These are phyloP conservation scores for Whalleya microplaca DNA, from an alignment of 2,329 filamentous ascomycete species.

Conservation along the genomic window DNA sequence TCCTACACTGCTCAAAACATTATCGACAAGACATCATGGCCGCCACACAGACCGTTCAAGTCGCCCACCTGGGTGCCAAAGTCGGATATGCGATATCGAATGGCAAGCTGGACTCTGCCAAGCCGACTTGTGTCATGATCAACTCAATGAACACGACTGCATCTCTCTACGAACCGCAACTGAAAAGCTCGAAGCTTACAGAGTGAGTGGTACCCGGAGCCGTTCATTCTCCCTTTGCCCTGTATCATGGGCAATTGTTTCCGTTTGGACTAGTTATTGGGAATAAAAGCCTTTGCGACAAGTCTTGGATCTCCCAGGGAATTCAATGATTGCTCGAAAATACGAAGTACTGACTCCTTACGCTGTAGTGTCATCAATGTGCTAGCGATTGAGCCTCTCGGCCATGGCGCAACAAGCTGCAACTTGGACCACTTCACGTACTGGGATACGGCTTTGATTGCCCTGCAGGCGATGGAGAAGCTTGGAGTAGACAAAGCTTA, in stretches of 20 bases:
- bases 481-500: conserved; percentile 53
- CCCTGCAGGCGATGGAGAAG: conserved; percentile 58
- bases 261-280: no score
- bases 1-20: no score
- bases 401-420: conserved; percentile 52
- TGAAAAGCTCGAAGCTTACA: conserved; percentile 44
- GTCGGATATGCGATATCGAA: conserved; percentile 25
- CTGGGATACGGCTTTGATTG: conserved; percentile 59
- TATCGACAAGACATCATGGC: conserved; percentile 11
- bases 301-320: no score
- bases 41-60: conserved; percentile 17
- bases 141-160: conserved; percentile 56
- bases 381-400: conserved; percentile 56
- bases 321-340: no score
- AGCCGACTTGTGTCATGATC: conserved; percentile 55
- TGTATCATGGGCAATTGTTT: no score
- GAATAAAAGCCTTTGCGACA: no score
- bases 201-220: conserved; percentile 5
- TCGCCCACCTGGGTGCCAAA: conserved; percentile 19
- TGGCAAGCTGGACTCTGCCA: conserved; percentile 47
- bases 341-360: no score
- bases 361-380: conserved; percentile 45
- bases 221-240: no score
- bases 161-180: conserved; percentile 50
- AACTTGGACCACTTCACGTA: conserved; percentile 55